These are phyloP conservation scores for Coriolopsis trogii DNA, from an alignment of 1,284 basidiomycete genomes.

Conservation along the genomic window DNA sequence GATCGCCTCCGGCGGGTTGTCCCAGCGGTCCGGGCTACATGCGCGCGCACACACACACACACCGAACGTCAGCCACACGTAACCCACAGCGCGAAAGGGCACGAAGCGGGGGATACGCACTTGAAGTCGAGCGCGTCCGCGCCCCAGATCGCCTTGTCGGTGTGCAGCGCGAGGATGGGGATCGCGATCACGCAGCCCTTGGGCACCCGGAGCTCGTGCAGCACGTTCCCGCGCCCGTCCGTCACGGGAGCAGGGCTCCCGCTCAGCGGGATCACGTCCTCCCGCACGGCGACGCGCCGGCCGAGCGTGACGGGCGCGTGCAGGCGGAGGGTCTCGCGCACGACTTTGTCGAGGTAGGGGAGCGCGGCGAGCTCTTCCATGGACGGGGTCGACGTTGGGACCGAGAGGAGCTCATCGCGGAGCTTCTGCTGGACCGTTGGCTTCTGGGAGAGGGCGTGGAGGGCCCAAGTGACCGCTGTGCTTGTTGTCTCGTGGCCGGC, in stretches of 20 bases:
- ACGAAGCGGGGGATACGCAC: no score
- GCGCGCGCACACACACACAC: background rate
- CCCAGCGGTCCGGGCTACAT: slow-evolving; percentile 62
- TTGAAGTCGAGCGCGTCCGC: slow-evolving; percentile 54
- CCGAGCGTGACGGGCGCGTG: slow-evolving; percentile 62
- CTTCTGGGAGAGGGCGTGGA: slow-evolving; percentile 62
- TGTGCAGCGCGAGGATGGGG: slow-evolving; percentile 51
- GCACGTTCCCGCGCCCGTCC: slow-evolving; percentile 31
- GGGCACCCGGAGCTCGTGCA: slow-evolving; percentile 35
- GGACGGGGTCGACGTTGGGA: slow-evolving; percentile 39
- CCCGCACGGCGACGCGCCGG: slow-evolving; percentile 50
- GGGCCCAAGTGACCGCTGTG: slow-evolving; percentile 51
- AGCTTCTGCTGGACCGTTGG: slow-evolving; percentile 65
- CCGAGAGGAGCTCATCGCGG: slow-evolving; percentile 61
- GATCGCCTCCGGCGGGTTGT: slow-evolving; percentile 46
- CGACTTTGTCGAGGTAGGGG: slow-evolving; percentile 64
- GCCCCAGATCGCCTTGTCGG: slow-evolving; percentile 53
- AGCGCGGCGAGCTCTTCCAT: slow-evolving; percentile 64
- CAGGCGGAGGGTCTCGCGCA: slow-evolving; percentile 72
- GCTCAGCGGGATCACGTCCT: slow-evolving; percentile 49
- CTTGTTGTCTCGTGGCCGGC: slow-evolving; percentile 65
- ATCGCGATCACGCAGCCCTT: slow-evolving; percentile 51
- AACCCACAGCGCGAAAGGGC: no score
- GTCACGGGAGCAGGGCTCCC: slow-evolving; percentile 36
- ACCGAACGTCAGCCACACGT: background rate